Percentiles rank a stretch among this genome's conserved stretches.
phyloP scores from a whole-genome alignment of 2,329 filamentous ascomycete species.

The Pezicula rhizophila region DNA sequence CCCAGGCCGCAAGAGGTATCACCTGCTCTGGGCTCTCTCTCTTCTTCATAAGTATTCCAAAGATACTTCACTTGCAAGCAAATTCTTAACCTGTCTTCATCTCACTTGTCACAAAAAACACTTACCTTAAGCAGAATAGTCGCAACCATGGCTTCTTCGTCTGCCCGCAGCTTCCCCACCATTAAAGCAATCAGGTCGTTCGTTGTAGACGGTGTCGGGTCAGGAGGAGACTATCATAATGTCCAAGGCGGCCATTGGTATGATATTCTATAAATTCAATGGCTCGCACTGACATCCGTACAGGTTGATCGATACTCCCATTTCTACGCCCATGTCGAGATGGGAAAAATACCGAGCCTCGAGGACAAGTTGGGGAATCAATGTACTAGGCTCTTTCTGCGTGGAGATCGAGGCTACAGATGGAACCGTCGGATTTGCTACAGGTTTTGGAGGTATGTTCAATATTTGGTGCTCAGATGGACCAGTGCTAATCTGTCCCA shows the following conservation, averaged over 20 bases:
- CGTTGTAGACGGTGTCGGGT: constrained; percentile 58
- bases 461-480: background rate
- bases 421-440: constrained; percentile 90
- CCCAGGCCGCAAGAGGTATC: background rate
- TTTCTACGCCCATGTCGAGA: constrained; percentile 85
- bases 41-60: background rate
- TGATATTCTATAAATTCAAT: constrained; percentile 17
- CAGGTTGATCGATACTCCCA: constrained; percentile 88
- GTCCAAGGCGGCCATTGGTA: constrained; percentile 69
- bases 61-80: background rate
- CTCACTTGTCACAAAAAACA: background rate
- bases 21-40: background rate
- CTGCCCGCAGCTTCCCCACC: constrained; percentile 51
- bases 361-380: constrained; percentile 91
- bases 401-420: constrained; percentile 84
- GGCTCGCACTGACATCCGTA: constrained; percentile 36
- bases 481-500: constrained; percentile 4
- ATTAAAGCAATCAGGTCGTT: constrained; percentile 72
- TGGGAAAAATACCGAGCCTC: constrained; percentile 86
- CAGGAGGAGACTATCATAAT: constrained; percentile 86
- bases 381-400: constrained; percentile 86
- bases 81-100: background rate
- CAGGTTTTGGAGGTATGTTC: constrained; percentile 71
- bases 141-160: constrained; percentile 18
- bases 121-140: background rate